phyloP scores from a whole-genome alignment of 371 early-diverging fungal species.

The Mortierella sp. region DNA sequence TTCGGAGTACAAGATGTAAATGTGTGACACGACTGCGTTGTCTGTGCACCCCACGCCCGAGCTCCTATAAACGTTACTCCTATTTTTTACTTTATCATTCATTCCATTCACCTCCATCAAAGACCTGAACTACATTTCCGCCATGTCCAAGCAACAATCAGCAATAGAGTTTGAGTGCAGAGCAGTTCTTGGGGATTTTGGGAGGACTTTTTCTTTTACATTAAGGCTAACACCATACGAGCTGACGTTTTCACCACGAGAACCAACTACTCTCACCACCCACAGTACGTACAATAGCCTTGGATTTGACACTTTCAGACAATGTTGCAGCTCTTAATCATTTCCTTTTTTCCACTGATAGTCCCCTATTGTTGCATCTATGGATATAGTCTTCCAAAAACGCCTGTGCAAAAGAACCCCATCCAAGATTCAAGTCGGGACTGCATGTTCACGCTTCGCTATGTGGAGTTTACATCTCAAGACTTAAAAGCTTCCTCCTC shows the following conservation, averaged over 20 bases:
- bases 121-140: not conserved
- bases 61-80: not conserved
- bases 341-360: not conserved
- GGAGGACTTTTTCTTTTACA: constrained; percentile 2
- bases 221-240: constrained; percentile 10
- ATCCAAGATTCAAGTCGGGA: constrained; percentile 7
- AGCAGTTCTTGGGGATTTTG: constrained; percentile 4
- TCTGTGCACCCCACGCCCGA: no score
- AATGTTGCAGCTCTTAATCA: not conserved
- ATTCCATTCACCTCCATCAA: not conserved
- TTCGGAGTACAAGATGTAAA: no score
- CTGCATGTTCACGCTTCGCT: constrained; percentile 14
- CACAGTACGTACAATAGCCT: constrained; percentile 18
- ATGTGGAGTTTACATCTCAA: constrained; percentile 18
- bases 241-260: constrained; percentile 8
- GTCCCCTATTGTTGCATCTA: constrained; percentile 51
- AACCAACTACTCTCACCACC: not conserved
- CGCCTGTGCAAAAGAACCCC: constrained; percentile 2
- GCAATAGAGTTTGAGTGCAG: constrained; percentile 15
- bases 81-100: constrained; percentile 4
- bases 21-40: no score
- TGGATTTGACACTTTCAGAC: not conserved
- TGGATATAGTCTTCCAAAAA: constrained; percentile 31
- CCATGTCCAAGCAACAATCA: constrained; percentile 3
- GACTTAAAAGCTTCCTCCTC: constrained; percentile 21